Conservation (phyloP, 495 filamentous ascomycete species). For the Annulohypoxylon nitens region DNA sequence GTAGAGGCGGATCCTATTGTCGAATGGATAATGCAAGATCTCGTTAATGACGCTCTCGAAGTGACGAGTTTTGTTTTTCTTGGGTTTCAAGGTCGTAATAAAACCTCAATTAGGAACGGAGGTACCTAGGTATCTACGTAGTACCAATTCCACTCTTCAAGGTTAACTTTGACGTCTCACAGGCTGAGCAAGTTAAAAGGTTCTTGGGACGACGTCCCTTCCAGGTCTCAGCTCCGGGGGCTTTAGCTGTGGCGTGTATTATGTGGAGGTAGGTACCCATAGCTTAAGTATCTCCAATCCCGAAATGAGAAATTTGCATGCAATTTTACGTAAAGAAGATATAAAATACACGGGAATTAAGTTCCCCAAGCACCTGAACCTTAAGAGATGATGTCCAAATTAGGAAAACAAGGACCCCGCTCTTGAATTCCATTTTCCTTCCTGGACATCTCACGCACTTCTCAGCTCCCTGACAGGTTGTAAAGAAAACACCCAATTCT, state of each 20-base stretch:
- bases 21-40: constrained; percentile 28
- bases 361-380: constrained; percentile 18
- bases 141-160: neutral
- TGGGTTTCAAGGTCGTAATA: constrained; percentile 36
- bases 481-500: constrained; percentile 17
- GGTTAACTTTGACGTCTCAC: neutral
- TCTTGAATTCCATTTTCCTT: constrained; percentile 32
- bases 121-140: constrained; percentile 1
- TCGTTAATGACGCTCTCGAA: constrained; percentile 20
- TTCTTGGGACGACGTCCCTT: constrained; percentile 22
- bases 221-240: constrained; percentile 12
- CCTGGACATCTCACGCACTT: constrained; percentile 2
- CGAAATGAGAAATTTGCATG: neutral
- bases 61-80: constrained; percentile 24
- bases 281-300: neutral
- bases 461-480: constrained; percentile 16
- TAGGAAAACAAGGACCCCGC: constrained; percentile 32
- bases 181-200: constrained; percentile 14
- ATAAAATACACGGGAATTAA: neutral
- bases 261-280: neutral
- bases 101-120: constrained; percentile 39
- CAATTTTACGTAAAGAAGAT: neutral
- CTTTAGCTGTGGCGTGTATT: constrained; percentile 10
- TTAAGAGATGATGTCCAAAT: constrained; percentile 15
- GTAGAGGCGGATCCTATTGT: constrained; percentile 27